Conservation (phyloP, 2,329 filamentous ascomycete genomes). For the Cryphonectria radicalis region DNA sequence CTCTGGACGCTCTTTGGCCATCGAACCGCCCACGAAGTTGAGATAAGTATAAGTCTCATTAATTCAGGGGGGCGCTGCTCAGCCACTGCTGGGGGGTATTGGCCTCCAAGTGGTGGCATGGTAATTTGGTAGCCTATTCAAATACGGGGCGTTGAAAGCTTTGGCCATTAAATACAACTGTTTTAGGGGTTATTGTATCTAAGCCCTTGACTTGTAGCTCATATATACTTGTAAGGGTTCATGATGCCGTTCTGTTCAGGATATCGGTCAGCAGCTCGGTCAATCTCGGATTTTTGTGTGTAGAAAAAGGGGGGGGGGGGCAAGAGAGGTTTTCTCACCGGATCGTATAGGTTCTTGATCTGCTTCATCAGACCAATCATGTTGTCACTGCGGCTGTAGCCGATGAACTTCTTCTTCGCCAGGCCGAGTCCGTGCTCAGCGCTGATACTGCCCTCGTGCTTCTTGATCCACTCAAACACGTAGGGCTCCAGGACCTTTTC, state of each 20-base stretch:
- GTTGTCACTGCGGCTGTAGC: conserved; percentile 86
- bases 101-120: neutral
- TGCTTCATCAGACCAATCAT: conserved; percentile 93
- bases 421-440: conserved; percentile 94
- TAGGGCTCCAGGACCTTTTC: conserved; percentile 90
- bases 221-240: conserved; percentile 98
- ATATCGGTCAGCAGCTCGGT: conserved; percentile 13
- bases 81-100: neutral
- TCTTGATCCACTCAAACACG: conserved; percentile 95
- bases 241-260: conserved; percentile 84
- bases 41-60: neutral
- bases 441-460: conserved; percentile 89
- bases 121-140: conserved; percentile 3
- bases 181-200: neutral
- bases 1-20: neutral
- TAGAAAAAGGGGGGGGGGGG: neutral
- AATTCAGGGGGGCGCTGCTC: neutral
- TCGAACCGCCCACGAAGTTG: neutral
- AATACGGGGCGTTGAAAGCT: neutral
- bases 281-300: neutral
- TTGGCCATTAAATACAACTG: neutral
- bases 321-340: conserved; percentile 61
- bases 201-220: conserved; percentile 30
- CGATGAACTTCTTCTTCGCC: conserved; percentile 94
- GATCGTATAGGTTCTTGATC: conserved; percentile 92